Percentiles rank a stretch among this genome's conserved stretches.
Evolutionary conservation across 2,329 filamentous ascomycete genomes (phyloP).

Genomic region (Neoscytalidium dimidiatum): DNA sequence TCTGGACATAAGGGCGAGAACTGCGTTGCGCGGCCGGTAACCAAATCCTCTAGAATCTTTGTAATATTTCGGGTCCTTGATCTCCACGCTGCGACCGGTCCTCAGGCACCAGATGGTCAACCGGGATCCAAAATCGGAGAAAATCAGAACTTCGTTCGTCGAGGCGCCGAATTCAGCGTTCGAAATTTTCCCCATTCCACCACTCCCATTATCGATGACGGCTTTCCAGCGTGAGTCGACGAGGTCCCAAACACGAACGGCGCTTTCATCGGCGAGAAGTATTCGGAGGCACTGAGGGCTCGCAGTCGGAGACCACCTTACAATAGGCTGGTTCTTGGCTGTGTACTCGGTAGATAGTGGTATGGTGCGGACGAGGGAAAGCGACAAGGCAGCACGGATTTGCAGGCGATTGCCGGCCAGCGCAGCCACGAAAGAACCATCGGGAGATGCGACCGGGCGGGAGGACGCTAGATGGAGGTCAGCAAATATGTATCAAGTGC

Average conservation of each 20-base stretch:
- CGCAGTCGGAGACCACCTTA: conserved; percentile 40
- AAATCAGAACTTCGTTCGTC: conserved; percentile 46
- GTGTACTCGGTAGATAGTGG: conserved; percentile 34
- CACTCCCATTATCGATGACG: conserved; percentile 50
- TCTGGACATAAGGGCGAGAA: conserved; percentile 68
- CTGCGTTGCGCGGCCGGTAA: conserved; percentile 23
- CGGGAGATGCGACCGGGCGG: conserved; percentile 39
- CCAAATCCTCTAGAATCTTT: conserved; percentile 26
- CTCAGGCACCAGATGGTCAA: conserved; percentile 50
- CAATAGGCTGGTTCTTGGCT: conserved; percentile 27
- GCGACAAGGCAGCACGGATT: conserved; percentile 39
- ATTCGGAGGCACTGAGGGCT: conserved; percentile 32
- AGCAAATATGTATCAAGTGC: background rate
- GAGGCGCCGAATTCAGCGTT: conserved; percentile 46
- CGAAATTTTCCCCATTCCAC: conserved; percentile 49
- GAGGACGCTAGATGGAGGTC: conserved; percentile 30
- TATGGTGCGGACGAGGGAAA: conserved; percentile 39
- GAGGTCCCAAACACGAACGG: conserved; percentile 45
- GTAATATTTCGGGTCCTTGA: conserved; percentile 48
- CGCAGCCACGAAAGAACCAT: conserved; percentile 40
- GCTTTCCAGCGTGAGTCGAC: conserved; percentile 44
- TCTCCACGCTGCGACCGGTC: conserved; percentile 45
- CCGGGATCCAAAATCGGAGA: conserved; percentile 43
- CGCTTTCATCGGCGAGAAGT: conserved; percentile 42
- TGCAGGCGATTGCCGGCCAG: conserved; percentile 41